Conservation (phyloP, 2,329 filamentous ascomycete species). For the Dothiorella sarmentorum region DNA sequence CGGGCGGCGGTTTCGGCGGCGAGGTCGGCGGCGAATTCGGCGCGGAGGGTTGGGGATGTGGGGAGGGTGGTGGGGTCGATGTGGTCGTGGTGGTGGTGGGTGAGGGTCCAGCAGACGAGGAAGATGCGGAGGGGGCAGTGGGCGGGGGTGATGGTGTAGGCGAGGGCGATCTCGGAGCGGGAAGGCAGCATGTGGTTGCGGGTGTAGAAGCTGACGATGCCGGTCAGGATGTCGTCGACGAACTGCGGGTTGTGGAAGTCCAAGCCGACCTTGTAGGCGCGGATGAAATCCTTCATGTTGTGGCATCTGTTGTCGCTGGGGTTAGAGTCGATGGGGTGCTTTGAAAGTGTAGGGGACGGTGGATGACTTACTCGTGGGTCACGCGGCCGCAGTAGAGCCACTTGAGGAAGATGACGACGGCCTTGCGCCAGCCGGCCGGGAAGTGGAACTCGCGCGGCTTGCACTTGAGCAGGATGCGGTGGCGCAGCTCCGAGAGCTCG, state of each 20-base stretch:
- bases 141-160: neutral
- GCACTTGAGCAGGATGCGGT: neutral
- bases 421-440: neutral
- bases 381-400: slow-evolving; percentile 3
- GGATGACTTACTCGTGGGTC: neutral
- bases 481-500: neutral
- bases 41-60: neutral
- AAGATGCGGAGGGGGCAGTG: neutral
- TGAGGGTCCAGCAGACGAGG: neutral
- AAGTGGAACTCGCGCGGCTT: neutral
- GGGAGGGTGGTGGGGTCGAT: neutral
- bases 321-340: neutral
- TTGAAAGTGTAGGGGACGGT: neutral
- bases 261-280: neutral
- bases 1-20: neutral
- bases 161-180: neutral
- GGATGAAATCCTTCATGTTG: slow-evolving; percentile 2
- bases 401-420: neutral
- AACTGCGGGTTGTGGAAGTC: neutral
- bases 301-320: neutral
- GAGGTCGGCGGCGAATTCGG: neutral
- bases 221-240: slow-evolving; percentile 1
- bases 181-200: slow-evolving; percentile 5
- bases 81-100: neutral
- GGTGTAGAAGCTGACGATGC: neutral